A percentile compares a stretch with the other conserved stretches of the same genome.
Conservation (phyloP, 2,329 filamentous ascomycete species). For the Fusarium staphyleae region DNA sequence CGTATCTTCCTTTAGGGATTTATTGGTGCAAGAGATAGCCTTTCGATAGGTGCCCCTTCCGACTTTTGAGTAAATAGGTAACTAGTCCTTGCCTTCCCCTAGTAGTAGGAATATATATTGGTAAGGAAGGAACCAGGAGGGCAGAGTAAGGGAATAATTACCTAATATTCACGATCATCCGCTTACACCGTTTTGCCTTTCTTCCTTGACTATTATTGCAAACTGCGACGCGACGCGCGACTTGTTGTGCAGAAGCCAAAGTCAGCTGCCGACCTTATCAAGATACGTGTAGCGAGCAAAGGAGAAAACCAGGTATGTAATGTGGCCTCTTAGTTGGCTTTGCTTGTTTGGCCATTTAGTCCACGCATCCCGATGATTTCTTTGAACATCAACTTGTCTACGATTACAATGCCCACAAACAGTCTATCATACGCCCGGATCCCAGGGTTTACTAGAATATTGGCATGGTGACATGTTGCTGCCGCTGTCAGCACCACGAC, state of each 20-base stretch:
- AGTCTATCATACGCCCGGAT: conserved; percentile 15
- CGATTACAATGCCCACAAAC: conserved; percentile 14
- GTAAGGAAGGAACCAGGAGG: neutral
- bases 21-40: no score
- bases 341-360: conserved; percentile 13
- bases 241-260: neutral
- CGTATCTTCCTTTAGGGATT: no score
- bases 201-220: neutral
- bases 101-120: no score
- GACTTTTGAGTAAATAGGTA: neutral
- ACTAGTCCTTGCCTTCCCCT: no score
- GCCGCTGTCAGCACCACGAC: neutral
- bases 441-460: no score
- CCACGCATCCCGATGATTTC: no score
- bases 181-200: no score
- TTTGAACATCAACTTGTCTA: neutral
- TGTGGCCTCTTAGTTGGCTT: conserved; percentile 11
- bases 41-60: neutral
- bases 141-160: neutral
- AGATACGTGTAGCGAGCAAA: conserved; percentile 10
- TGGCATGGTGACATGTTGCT: neutral
- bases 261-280: neutral
- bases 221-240: neutral
- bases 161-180: neutral
- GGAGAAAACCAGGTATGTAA: neutral